Evolutionary conservation across 1,284 basidiomycete species (phyloP).

Genomic region (Mycosarcoma mackinlayi): DNA sequence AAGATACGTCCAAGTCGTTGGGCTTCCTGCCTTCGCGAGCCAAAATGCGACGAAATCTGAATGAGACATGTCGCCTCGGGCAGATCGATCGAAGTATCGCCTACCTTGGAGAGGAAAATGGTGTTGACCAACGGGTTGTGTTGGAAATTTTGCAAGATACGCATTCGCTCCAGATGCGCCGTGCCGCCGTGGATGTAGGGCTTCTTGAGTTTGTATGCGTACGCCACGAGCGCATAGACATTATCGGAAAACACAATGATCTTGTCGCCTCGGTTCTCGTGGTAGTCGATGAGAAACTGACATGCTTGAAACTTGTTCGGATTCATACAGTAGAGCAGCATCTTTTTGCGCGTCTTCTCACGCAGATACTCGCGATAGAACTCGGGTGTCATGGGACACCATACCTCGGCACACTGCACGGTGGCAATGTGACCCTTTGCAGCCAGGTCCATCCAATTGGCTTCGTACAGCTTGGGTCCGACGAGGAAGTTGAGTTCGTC

Average conservation of each 20-base stretch:
- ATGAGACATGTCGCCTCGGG: constrained; percentile 99
- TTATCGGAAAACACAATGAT: constrained; percentile 99
- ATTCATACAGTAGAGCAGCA: constrained; percentile 99
- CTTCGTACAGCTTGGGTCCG: constrained; percentile 98
- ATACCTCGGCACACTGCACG: constrained; percentile 95
- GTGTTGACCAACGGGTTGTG: constrained; percentile 93
- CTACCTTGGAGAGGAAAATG: constrained; percentile 98
- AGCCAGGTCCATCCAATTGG: constrained; percentile 99
- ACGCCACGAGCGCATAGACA: constrained; percentile 95
- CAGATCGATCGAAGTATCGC: constrained; percentile 98
- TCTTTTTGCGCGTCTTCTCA: constrained; percentile 90
- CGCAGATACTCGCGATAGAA: constrained; percentile 98
- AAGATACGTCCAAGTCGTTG: constrained; percentile 93
- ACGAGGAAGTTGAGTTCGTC: constrained; percentile 99
- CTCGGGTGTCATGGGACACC: constrained; percentile 99
- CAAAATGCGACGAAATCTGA: constrained; percentile 99
- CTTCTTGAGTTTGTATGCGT: constrained; percentile 92
- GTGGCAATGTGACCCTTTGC: constrained; percentile 99
- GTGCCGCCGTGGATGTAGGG: constrained; percentile 97
- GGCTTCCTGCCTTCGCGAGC: constrained; percentile 96
- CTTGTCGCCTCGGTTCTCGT: constrained; percentile 97
- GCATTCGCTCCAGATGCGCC: constrained; percentile 93
- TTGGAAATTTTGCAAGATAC: constrained; percentile 94
- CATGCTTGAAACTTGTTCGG: constrained; percentile 99
- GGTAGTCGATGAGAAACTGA: constrained; percentile 98